Evolutionary conservation across 2,329 filamentous ascomycete genomes (phyloP).

Genomic region (Neonectria neomacrospora): DNA sequence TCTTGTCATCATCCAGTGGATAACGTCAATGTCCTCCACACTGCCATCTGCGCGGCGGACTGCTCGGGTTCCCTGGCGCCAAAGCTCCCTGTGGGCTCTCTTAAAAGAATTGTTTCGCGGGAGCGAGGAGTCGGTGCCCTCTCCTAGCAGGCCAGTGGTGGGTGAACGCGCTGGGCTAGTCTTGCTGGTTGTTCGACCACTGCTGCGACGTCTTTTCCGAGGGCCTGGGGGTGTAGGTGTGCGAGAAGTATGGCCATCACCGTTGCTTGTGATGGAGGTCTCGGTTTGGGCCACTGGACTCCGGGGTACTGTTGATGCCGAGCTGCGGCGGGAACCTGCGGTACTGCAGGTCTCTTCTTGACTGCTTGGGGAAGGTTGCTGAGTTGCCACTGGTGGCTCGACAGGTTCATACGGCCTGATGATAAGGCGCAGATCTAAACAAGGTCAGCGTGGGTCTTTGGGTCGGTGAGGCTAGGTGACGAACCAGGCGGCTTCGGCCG

Average conservation of each 20-base stretch:
- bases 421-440: slow-evolving; percentile 4
- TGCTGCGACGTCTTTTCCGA: background rate
- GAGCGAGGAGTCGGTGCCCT: background rate
- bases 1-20: slow-evolving; percentile 36
- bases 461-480: background rate
- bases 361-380: slow-evolving; percentile 4
- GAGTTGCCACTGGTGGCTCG: background rate
- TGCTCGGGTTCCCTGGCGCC: slow-evolving; percentile 32
- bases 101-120: slow-evolving; percentile 8
- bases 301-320: background rate
- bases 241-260: background rate
- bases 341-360: background rate
- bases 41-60: slow-evolving; percentile 31
- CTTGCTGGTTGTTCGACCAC: background rate
- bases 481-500: slow-evolving; percentile 14
- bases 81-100: slow-evolving; percentile 25
- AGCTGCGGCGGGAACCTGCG: background rate
- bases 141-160: background rate
- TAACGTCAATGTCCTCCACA: slow-evolving; percentile 34
- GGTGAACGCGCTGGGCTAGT: slow-evolving; percentile 1
- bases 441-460: background rate
- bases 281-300: background rate
- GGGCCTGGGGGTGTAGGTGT: background rate
- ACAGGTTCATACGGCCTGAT: slow-evolving; percentile 11
- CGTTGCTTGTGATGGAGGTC: slow-evolving; percentile 5